Conservation (phyloP, 2,329 filamentous ascomycete genomes). For the Sarocladium brachiariae region DNA sequence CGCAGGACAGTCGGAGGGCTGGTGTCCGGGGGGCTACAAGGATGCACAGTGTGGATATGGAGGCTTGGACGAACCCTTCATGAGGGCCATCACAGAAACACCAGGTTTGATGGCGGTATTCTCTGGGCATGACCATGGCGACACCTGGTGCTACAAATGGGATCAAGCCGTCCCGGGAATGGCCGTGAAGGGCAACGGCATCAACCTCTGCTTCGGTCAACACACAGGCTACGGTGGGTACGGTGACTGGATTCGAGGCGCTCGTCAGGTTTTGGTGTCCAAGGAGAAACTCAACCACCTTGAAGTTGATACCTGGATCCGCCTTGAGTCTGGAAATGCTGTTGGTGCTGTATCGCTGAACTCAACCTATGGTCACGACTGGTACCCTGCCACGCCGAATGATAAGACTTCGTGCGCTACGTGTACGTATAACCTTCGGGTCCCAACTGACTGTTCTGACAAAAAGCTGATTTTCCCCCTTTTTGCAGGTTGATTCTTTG, state of each 20-base stretch:
- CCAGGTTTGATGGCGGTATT: conserved; percentile 52
- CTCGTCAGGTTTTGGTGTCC: conserved; percentile 46
- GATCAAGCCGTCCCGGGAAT: conserved; percentile 28
- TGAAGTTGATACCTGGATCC: conserved; percentile 52
- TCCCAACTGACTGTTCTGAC: conserved; percentile 10
- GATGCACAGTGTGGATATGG: conserved; percentile 34
- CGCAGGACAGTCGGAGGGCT: conserved; percentile 36
- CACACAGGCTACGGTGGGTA: conserved; percentile 67
- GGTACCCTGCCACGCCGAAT: conserved; percentile 39
- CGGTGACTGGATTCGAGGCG: conserved; percentile 55
- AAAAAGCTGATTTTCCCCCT: conserved; percentile 5
- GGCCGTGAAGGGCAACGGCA: conserved; percentile 32
- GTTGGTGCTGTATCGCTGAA: conserved; percentile 50
- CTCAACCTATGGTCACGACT: conserved; percentile 49
- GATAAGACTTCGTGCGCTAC: conserved; percentile 24
- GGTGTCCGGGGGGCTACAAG: conserved; percentile 33
- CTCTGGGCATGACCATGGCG: conserved; percentile 60
- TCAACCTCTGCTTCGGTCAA: conserved; percentile 53
- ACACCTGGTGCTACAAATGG: conserved; percentile 52
- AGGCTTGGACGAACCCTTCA: conserved; percentile 53
- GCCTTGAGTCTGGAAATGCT: conserved; percentile 47
- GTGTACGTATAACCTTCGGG: conserved; percentile 14
- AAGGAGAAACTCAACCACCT: conserved; percentile 31
- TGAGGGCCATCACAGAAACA: conserved; percentile 51
- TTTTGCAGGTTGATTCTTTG: no score